Percentiles rank a stretch among this genome's conserved stretches.
phyloP scores from a whole-genome alignment of 2,329 filamentous ascomycete species.

The Aurifilum marmelostoma region DNA sequence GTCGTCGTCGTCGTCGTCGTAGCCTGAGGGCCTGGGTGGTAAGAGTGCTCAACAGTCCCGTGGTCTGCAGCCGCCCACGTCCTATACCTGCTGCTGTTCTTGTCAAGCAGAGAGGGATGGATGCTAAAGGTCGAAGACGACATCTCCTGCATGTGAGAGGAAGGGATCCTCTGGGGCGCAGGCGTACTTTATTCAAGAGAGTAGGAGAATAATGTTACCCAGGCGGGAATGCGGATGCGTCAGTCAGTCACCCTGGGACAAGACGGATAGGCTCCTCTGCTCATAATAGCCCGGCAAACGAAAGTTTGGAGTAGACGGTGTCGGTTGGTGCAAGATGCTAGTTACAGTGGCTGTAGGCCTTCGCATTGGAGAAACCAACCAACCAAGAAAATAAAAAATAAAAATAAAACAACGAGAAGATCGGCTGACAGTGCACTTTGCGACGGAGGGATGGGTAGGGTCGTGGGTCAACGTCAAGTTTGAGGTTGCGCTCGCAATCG shows the following conservation, averaged over 20 bases:
- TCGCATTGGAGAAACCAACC: neutral
- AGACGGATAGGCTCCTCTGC: slow-evolving; percentile 10
- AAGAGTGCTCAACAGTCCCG: slow-evolving; percentile 14
- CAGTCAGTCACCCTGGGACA: slow-evolving; percentile 21
- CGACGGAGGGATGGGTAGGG: neutral
- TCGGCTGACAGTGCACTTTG: slow-evolving; percentile 14
- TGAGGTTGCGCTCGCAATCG: slow-evolving; percentile 15
- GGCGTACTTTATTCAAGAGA: slow-evolving; percentile 23
- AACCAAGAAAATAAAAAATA: neutral
- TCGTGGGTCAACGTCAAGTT: neutral
- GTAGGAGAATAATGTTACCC: slow-evolving; percentile 14
- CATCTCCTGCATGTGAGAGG: slow-evolving; percentile 31
- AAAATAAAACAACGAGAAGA: neutral
- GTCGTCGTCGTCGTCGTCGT: neutral
- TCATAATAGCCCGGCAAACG: slow-evolving; percentile 1
- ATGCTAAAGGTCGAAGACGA: slow-evolving; percentile 28
- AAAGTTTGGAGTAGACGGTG: neutral
- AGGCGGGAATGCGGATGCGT: slow-evolving; percentile 24
- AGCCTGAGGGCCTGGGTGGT: slow-evolving; percentile 28
- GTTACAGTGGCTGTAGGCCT: neutral
- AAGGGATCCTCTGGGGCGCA: slow-evolving; percentile 25
- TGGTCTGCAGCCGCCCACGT: slow-evolving; percentile 20
- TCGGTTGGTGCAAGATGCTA: slow-evolving; percentile 16
- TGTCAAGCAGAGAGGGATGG: slow-evolving; percentile 29
- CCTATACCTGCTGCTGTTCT: slow-evolving; percentile 23